Base-by-base conservation (phyloP, 306 rosid genomes). In the Cucurbita pepo region DNA sequence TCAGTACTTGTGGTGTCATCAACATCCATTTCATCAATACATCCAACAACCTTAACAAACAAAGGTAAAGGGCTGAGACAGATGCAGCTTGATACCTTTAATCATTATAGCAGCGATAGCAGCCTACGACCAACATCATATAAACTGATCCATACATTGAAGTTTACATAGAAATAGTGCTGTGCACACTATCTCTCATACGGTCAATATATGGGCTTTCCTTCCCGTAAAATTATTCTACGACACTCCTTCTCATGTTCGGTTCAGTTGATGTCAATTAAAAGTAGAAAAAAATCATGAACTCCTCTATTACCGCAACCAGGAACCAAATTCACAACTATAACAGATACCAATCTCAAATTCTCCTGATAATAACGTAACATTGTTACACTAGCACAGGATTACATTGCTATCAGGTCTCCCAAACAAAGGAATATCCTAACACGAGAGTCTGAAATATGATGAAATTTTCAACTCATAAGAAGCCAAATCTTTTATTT, bases 21-120 rank as follows among this genome's bases (percentile, higher is more conserved):
- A 76, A 89, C 76, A 48, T 94, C 98, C 98, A 94, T 91, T 76
- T 87, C 96, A 78, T 91, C 97, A 79, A 86, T 89, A 34, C 96
- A 85, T 38, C 99, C 99, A 8, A 86, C 97, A 84, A 91, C 95
- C 99, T 94, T 75, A 72, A 65, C 65, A 80, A 74, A 64, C 21
- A 76, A 73, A 71, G 34, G 58, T 47, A 82, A 25, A 57, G 67
- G 81, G n/a, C 70, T 51, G 70, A 48, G 43, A 65, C 30, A 38
- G 22, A 65, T 30, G 50, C 52, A 41, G 45, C 70, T 74, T 36
- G 50, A 50, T 55, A 38, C 54, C 76, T 18, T 73, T 13, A 43
- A 64, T 41, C 19, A 61, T 16, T 19, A 21, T 11, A 3, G 47
- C 25, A 56, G 12, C 18, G 18, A 54, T 18, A 63, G 5, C 51